Conservation (phyloP, 352 stramenopile species). For the Globisporangium splendens region DNA sequence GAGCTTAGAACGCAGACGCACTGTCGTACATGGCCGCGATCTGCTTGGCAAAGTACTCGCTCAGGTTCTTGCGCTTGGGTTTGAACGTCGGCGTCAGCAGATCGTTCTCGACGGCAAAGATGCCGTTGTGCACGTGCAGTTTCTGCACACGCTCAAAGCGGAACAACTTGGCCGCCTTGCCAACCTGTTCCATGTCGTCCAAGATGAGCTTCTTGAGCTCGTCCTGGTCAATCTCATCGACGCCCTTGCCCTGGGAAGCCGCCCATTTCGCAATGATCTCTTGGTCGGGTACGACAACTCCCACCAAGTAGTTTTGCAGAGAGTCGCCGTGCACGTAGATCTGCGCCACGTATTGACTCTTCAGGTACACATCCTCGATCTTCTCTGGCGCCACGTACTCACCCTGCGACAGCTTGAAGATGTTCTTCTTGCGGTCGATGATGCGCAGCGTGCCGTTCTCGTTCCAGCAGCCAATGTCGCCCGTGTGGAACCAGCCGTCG, state of each 20-base stretch:
- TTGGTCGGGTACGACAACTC: slow-evolving; percentile 92
- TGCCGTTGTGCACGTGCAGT: slow-evolving; percentile 79
- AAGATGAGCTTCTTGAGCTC: slow-evolving; percentile 60
- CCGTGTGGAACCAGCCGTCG: slow-evolving; percentile 96
- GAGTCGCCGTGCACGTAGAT: slow-evolving; percentile 95
- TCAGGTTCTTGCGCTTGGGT: slow-evolving; percentile 90
- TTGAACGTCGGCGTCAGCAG: slow-evolving; percentile 97
- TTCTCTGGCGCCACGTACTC: slow-evolving; percentile 97
- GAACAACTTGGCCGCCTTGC: slow-evolving; percentile 69
- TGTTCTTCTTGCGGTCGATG: slow-evolving; percentile 92
- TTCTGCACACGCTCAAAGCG: slow-evolving; percentile 91
- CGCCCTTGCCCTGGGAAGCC: slow-evolving; percentile 30
- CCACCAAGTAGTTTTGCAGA: slow-evolving; percentile 91
- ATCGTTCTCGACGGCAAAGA: slow-evolving; percentile 88
- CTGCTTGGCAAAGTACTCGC: slow-evolving; percentile 78
- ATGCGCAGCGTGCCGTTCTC: slow-evolving; percentile 88
- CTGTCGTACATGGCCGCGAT: slow-evolving; percentile 80
- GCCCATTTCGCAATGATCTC: slow-evolving; percentile 85
- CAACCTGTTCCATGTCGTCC: slow-evolving; percentile 68
- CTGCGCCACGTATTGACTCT: slow-evolving; percentile 89
- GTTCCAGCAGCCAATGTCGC: slow-evolving; percentile 95
- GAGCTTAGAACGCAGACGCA: background rate
- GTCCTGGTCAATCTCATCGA: slow-evolving; percentile 19
- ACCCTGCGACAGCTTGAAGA: slow-evolving; percentile 92
- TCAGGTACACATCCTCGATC: slow-evolving; percentile 94